phyloP scores from a whole-genome alignment of 1,139 yeast species.

The Pichia sp. region DNA sequence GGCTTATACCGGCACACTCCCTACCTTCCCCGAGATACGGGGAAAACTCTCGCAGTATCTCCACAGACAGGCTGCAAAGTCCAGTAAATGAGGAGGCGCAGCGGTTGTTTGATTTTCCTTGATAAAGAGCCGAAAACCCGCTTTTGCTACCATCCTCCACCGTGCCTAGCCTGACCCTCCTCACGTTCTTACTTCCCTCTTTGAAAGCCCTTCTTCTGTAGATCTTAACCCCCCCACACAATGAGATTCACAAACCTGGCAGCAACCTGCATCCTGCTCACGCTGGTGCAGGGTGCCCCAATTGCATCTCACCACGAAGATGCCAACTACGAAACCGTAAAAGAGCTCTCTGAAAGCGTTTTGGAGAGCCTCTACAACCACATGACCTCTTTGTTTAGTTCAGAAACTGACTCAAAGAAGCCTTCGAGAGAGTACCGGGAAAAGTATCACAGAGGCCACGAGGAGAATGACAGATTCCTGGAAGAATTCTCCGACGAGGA shows the following conservation, averaged over 20 bases:
- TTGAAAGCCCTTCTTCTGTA: no score
- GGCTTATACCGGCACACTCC: no score
- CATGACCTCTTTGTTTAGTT: neutral
- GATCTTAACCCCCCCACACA: neutral
- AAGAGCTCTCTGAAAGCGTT: neutral
- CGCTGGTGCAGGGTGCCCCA: constrained; percentile 5
- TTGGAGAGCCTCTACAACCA: neutral
- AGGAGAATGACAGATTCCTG: neutral
- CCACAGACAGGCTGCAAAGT: no score
- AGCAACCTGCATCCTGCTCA: neutral
- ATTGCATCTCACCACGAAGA: neutral
- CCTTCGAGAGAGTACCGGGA: neutral
- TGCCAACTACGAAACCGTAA: neutral
- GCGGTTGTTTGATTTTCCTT: neutral
- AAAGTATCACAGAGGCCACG: neutral
- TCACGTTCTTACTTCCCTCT: neutral
- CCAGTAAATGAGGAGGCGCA: neutral
- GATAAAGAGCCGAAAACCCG: neutral
- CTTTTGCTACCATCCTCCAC: no score
- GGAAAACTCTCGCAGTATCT: no score
- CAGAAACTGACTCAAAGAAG: neutral
- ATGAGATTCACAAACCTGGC: constrained; percentile 5
- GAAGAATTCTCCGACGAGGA: neutral
- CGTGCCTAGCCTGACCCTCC: no score
- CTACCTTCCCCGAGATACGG: no score